Evolutionary conservation across 2,329 filamentous ascomycete species (phyloP), one percentile per base, ranked within the genome.

Genomic region (Phialophora macrospora): DNA sequence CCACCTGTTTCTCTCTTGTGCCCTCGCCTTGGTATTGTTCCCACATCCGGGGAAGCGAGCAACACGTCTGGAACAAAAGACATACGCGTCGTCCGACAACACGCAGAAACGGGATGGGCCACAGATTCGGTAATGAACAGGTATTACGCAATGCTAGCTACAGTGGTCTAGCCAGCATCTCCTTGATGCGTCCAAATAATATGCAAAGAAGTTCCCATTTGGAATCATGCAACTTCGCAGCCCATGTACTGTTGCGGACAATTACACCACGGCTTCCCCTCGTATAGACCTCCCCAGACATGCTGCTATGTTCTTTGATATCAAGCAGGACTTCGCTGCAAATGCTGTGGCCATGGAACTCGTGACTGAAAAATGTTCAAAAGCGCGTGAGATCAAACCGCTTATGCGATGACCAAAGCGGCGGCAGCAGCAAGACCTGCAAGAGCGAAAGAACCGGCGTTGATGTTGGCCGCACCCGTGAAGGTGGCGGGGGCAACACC

Each of bases 361-460:
- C 64, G 66, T 65, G 62, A 72, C 65, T 46, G 56, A 41, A 60
- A 66, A 62, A 64, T 58, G 52, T 58, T 63, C 55, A 59, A 67
- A 68, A 60, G 48, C 63, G 57, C 63, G 20, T 58, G 22, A 64
- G 30, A 38, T 55, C 24, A 61, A 55, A 28, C 22, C 62, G 60
- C 72, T 70, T 76, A 76, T 72, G 73, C 73, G 60, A 76, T 70
- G 68, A 76, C 65, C 58, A 75, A 44, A 64, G 72, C 74, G 61
- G 65, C 74, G 52, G 73, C 63, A 60, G 72, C 74, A 61, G 71
- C 74, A 51, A 75, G 66, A 71, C 73, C 73, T 48, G 71, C 73
- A 46, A 74, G 65, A 63, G 70, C 72, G 69, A 74, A 68, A 64
- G 72, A 74, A 68, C 70, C 71, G 60, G 71, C 68, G 60, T 75